Percentiles rank a stretch among this genome's conserved stretches.
Conservation (phyloP, 129 eudicot species). For the Chrysanthemum makinoi region DNA sequence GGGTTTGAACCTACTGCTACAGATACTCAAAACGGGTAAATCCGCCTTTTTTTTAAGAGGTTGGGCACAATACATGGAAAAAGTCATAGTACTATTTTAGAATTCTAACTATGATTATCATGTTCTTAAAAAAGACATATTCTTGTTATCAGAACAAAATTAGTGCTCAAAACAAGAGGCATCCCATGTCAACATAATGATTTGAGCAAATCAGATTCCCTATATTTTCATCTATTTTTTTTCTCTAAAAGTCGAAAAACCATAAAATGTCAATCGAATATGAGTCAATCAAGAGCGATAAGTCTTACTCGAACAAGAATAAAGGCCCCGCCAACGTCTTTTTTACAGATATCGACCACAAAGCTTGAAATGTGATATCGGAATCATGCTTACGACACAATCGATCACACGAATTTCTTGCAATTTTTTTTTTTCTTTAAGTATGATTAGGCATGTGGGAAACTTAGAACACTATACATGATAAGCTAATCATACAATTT, state of each 20-base stretch:
- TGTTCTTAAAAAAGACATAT: background rate
- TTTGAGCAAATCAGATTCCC: background rate
- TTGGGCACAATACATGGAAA: too few relatives aligned
- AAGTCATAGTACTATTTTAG: background rate
- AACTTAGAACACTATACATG: background rate
- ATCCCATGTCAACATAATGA: constrained; percentile 8
- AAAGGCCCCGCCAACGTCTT: constrained; percentile 8
- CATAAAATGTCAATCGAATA: background rate
- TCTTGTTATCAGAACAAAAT: background rate
- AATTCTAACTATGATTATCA: background rate
- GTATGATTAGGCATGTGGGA: constrained; percentile 2
- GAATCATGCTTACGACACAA: background rate
- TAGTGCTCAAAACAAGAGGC: constrained; percentile 14
- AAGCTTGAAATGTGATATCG: constrained; percentile 3
- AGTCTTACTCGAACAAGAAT: constrained; percentile 16
- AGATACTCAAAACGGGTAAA: too few relatives aligned
- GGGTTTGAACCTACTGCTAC: too few relatives aligned
- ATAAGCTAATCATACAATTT: constrained; percentile 6
- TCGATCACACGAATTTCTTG: background rate
- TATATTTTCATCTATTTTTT: background rate
- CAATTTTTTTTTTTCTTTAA: background rate
- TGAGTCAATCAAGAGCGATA: constrained; percentile 2
- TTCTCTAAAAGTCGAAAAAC: background rate
- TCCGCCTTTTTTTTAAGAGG: too few relatives aligned
- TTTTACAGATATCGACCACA: background rate